These are phyloP conservation scores for Coemansia biformis DNA, from an alignment of 192 early-diverging fungal species.

Conservation along the genomic window DNA sequence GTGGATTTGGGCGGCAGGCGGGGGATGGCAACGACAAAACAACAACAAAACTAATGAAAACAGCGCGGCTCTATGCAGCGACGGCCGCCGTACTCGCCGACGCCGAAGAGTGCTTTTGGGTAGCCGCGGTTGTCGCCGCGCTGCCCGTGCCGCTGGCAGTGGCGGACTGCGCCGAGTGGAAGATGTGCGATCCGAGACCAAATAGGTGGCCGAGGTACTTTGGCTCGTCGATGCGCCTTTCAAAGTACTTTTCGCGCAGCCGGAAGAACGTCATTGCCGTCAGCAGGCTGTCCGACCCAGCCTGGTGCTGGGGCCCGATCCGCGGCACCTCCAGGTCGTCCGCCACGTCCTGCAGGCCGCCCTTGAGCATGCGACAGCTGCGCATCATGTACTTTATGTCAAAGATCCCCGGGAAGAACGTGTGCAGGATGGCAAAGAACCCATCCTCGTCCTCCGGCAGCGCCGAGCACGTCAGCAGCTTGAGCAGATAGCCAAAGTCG, in stretches of 20 bases:
- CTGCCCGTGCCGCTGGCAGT: not conserved
- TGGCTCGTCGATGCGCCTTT: constrained; percentile 88
- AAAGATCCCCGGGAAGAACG: constrained; percentile 98
- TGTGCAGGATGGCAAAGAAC: constrained; percentile 87
- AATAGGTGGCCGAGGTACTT: constrained; percentile 69
- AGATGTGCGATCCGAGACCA: constrained; percentile 40
- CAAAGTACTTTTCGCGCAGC: constrained; percentile 95
- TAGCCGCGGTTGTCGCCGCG: too few species aligned
- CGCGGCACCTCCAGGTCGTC: constrained; percentile 89
- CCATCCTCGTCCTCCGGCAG: constrained; percentile 91
- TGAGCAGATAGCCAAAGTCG: constrained; percentile 98
- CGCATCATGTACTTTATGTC: constrained; percentile 99
- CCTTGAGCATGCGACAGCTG: constrained; percentile 91
- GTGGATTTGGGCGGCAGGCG: too few species aligned
- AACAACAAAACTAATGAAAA: too few species aligned
- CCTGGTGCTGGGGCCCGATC: constrained; percentile 98
- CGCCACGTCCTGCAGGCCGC: constrained; percentile 96
- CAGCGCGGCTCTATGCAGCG: too few species aligned
- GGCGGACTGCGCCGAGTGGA: constrained; percentile 11
- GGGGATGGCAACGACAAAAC: too few species aligned
- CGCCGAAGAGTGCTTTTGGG: too few species aligned
- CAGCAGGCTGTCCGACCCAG: constrained; percentile 92
- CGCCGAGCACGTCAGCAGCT: constrained; percentile 84
- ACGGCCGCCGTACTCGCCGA: too few species aligned
- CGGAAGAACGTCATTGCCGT: constrained; percentile 98